Conservation (phyloP, 192 early-diverging fungal genomes). For the Backusella circina region DNA sequence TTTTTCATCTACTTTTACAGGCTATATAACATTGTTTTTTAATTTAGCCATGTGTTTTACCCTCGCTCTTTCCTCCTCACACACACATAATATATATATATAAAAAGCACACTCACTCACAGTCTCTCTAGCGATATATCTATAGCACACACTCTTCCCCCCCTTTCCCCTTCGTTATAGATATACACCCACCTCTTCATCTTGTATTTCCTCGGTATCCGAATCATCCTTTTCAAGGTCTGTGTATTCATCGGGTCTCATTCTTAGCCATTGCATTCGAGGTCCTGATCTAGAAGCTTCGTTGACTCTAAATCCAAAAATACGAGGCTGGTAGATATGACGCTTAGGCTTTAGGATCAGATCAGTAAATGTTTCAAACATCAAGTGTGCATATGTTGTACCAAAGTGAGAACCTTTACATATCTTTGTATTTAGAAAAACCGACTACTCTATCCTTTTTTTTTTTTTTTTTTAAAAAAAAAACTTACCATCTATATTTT, state of each 20-base stretch:
- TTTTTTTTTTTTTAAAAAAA: neutral
- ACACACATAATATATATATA: neutral
- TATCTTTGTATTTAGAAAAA: neutral
- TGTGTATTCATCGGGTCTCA: constrained; percentile 25
- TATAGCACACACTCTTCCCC: neutral
- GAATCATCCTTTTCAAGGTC: constrained; percentile 6
- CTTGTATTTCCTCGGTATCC: constrained; percentile 1
- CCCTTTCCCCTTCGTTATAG: neutral
- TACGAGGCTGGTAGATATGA: constrained; percentile 75
- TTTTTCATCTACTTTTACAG: constrained; percentile 3
- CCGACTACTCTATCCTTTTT: too few relatives aligned
- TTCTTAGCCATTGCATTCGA: constrained; percentile 90
- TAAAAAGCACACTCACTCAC: neutral
- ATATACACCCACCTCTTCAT: neutral
- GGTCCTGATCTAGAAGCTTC: constrained; percentile 74
- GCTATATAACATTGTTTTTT: neutral
- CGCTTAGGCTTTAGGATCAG: constrained; percentile 57
- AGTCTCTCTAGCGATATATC: too few relatives aligned
- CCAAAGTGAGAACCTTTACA: constrained; percentile 88
- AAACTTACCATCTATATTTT: constrained; percentile 60
- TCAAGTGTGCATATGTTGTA: constrained; percentile 90
- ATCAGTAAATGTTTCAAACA: constrained; percentile 87
- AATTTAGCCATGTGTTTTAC: neutral
- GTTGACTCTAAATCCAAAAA: constrained; percentile 92
- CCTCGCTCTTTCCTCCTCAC: neutral